Conservation (phyloP, 2,329 filamentous ascomycete genomes). For the Lecanicillium sp. region DNA sequence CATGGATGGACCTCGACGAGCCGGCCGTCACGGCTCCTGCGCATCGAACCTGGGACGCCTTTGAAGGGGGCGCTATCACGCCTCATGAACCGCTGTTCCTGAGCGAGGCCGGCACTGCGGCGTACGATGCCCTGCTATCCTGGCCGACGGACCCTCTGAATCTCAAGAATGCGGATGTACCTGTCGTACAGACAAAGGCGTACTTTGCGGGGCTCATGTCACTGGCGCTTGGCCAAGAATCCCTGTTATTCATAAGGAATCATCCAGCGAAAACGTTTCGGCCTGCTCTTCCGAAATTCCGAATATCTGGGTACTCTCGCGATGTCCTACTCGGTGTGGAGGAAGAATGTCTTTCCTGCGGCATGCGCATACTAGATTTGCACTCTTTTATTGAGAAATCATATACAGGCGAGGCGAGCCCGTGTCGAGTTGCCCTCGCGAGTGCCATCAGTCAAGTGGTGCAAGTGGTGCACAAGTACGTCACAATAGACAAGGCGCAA, state of each 20-base stretch:
- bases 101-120: constrained; percentile 59
- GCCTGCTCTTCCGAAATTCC: constrained; percentile 38
- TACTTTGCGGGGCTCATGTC: constrained; percentile 56
- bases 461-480: constrained; percentile 41
- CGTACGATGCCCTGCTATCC: constrained; percentile 59
- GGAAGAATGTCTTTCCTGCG: constrained; percentile 40
- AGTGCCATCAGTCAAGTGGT: constrained; percentile 44
- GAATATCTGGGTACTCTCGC: constrained; percentile 52
- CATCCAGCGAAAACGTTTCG: constrained; percentile 46
- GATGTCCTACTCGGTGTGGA: constrained; percentile 42
- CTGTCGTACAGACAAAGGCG: constrained; percentile 40
- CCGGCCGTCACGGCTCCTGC: constrained; percentile 27
- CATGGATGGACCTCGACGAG: constrained; percentile 43
- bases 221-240: constrained; percentile 64
- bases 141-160: constrained; percentile 34
- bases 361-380: constrained; percentile 41
- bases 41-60: constrained; percentile 66
- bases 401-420: constrained; percentile 38
- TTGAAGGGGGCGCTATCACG: constrained; percentile 37
- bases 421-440: constrained; percentile 46
- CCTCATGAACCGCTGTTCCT: constrained; percentile 48
- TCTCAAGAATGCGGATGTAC: constrained; percentile 31
- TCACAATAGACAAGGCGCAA: constrained; percentile 37
- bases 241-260: constrained; percentile 62
- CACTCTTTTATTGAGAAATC: constrained; percentile 40